Evolutionary conservation across 2,329 filamentous ascomycete genomes (phyloP).

Genomic region (Fusarium miscanthi): DNA sequence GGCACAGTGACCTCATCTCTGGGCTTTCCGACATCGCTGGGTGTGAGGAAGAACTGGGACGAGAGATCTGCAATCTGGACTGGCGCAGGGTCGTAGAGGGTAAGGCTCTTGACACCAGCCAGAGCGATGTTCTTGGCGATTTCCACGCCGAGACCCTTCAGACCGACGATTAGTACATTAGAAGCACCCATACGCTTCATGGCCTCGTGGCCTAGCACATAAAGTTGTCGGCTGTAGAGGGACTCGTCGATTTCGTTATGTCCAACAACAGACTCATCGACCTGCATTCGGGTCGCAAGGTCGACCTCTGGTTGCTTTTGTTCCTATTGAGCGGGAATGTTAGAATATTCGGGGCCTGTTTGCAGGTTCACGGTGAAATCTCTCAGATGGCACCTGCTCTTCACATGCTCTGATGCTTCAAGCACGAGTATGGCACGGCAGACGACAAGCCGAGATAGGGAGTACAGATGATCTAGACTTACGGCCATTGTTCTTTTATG

Average conservation of each 20-base stretch:
- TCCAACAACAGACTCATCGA: conserved; percentile 68
- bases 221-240: conserved; percentile 79
- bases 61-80: conserved; percentile 90
- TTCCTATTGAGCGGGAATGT: conserved; percentile 51
- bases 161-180: conserved; percentile 89
- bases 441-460: not conserved
- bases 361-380: not conserved
- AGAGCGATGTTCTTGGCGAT: conserved; percentile 99
- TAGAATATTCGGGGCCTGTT: not conserved
- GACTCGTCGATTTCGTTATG: conserved; percentile 75
- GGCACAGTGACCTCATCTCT: conserved; percentile 88
- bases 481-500: conserved; percentile 72
- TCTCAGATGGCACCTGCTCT: not conserved
- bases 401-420: conserved; percentile 11
- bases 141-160: conserved; percentile 95
- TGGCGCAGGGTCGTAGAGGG: conserved; percentile 88
- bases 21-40: conserved; percentile 90
- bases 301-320: conserved; percentile 68
- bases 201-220: conserved; percentile 78
- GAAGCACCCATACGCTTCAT: conserved; percentile 99
- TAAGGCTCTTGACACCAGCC: conserved; percentile 96
- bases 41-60: conserved; percentile 94
- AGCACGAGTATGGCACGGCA: not conserved
- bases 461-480: conserved; percentile 49
- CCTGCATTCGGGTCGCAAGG: conserved; percentile 73